Percentiles rank a stretch among this genome's conserved stretches.
phyloP scores from a whole-genome alignment of 768 basidiomycete species.

The Floccularia luteovirens region DNA sequence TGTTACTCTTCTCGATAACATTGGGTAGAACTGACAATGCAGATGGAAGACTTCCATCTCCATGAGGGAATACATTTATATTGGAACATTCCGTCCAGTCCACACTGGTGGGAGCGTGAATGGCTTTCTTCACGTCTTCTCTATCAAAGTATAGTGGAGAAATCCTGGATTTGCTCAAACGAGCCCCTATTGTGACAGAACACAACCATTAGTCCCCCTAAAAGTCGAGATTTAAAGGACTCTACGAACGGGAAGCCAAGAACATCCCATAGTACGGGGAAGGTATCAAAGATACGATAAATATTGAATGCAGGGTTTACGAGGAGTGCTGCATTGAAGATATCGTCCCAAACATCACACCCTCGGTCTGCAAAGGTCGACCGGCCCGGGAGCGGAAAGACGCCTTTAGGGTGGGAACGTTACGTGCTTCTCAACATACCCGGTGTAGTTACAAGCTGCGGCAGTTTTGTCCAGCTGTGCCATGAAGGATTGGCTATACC shows the following conservation, averaged over 20 bases:
- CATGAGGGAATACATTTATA: conserved; percentile 50
- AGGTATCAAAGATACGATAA: conserved; percentile 74
- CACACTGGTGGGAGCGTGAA: conserved; percentile 60
- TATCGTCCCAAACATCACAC: conserved; percentile 63
- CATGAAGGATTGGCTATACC: conserved; percentile 54
- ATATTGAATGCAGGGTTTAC: conserved; percentile 75
- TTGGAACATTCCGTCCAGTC: conserved; percentile 60
- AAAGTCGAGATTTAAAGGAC: not conserved
- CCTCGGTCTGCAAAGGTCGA: conserved; percentile 35
- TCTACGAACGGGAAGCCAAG: conserved; percentile 67
- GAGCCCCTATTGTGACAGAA: conserved; percentile 35
- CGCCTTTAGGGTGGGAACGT: conserved; percentile 63
- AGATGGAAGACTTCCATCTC: conserved; percentile 55
- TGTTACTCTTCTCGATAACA: conserved; percentile 68
- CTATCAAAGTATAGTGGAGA: conserved; percentile 67
- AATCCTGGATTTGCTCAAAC: conserved; percentile 41
- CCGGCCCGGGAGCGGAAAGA: conserved; percentile 60
- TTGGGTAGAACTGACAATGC: conserved; percentile 60
- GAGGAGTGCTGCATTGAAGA: conserved; percentile 51
- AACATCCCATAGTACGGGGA: conserved; percentile 70
- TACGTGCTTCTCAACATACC: conserved; percentile 53
- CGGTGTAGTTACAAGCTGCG: conserved; percentile 50
- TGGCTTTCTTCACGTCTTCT: conserved; percentile 57
- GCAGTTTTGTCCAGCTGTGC: conserved; percentile 46
- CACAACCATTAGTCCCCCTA: not conserved